Conservation (phyloP, 371 early-diverging fungal genomes). For the Lichtheimia corymbifera region DNA sequence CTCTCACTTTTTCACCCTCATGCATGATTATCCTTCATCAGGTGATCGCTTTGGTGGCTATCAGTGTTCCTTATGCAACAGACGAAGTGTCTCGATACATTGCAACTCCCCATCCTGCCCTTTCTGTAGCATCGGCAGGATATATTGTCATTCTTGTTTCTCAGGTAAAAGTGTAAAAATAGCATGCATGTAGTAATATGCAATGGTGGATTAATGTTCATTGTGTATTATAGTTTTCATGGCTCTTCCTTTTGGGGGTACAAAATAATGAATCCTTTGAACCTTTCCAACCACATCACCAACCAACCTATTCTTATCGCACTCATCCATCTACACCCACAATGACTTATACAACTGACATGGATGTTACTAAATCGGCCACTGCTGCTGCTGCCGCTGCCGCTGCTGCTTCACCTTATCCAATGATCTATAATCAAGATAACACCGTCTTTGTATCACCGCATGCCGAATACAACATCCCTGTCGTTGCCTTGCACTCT, state of each 20-base stretch:
- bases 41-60: constrained; percentile 33
- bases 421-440: constrained; percentile 10
- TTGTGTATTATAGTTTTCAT: constrained; percentile 22
- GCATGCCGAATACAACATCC: constrained; percentile 33
- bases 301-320: constrained; percentile 1
- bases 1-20: too few relatives aligned
- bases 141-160: constrained; percentile 33
- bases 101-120: constrained; percentile 12
- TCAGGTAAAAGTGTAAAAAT: constrained; percentile 19
- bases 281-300: constrained; percentile 1
- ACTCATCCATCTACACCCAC: constrained; percentile 8
- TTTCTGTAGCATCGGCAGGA: constrained; percentile 28
- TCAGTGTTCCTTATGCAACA: constrained; percentile 35
- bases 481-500: constrained; percentile 42
- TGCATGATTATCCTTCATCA: not conserved
- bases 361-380: too few relatives aligned
- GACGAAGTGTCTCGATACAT: constrained; percentile 30
- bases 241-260: constrained; percentile 39
- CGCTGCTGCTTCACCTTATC: too few relatives aligned
- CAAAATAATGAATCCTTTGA: constrained; percentile 23
- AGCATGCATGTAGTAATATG: not conserved
- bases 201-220: not conserved
- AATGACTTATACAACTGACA: too few relatives aligned
- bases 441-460: constrained; percentile 35
- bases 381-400: too few relatives aligned